These are phyloP conservation scores for Omphalotus guepiniiformis DNA, from an alignment of 768 basidiomycete genomes.

Conservation along the genomic window DNA sequence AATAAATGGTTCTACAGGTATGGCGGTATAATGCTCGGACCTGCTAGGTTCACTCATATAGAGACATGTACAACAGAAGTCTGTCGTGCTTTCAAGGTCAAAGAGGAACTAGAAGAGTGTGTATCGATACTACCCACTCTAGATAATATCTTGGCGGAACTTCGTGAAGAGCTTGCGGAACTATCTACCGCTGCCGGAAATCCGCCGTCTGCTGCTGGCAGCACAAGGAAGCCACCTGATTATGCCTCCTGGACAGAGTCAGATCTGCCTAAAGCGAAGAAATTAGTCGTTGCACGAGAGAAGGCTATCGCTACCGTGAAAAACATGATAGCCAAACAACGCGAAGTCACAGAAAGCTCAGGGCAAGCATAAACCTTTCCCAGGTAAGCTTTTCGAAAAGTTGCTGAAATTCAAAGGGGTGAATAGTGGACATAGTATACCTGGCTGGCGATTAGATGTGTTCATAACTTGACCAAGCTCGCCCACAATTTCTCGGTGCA, in stretches of 20 bases:
- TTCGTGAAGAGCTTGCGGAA: slow-evolving; percentile 46
- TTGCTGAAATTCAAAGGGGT: not conserved
- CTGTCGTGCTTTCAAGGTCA: slow-evolving; percentile 59
- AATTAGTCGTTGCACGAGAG: slow-evolving; percentile 67
- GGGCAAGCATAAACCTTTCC: not conserved
- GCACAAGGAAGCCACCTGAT: slow-evolving; percentile 30
- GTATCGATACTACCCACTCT: slow-evolving; percentile 52
- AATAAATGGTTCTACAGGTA: slow-evolving; percentile 43
- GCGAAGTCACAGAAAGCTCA: not conserved
- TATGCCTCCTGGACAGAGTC: slow-evolving; percentile 39
- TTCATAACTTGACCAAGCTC: no score
- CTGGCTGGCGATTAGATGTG: no score
- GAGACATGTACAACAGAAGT: slow-evolving; percentile 73
- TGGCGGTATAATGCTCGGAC: slow-evolving; percentile 77
- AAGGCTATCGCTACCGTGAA: slow-evolving; percentile 63
- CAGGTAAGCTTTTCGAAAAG: not conserved
- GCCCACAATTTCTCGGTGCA: no score
- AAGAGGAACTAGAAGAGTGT: slow-evolving; percentile 65
- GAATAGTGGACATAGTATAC: no score
- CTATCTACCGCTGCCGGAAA: slow-evolving; percentile 3
- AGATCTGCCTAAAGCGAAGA: slow-evolving; percentile 60
- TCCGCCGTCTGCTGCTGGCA: slow-evolving; percentile 1
- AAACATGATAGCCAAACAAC: slow-evolving; percentile 42
- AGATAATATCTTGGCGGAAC: slow-evolving; percentile 55
- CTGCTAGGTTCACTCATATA: slow-evolving; percentile 72